phyloP scores from a whole-genome alignment of 164 flowering plant species.

The Echeveria elegans region DNA sequence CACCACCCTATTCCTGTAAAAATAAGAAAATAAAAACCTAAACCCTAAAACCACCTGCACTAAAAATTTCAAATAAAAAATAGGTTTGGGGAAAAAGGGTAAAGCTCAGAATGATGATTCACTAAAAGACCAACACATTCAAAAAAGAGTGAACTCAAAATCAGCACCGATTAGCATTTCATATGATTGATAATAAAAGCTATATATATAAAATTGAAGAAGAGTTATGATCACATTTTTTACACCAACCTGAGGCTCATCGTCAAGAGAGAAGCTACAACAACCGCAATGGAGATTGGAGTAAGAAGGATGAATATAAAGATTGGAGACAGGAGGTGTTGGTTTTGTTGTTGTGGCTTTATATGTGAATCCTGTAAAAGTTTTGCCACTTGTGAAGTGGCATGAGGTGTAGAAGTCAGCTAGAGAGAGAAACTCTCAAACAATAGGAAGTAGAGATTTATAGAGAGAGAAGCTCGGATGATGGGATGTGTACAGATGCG shows the following conservation, averaged over 20 bases:
- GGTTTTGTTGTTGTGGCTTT: no score
- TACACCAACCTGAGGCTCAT: neutral
- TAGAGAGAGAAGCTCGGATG: no score
- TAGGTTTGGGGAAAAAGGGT: neutral
- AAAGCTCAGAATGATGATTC: neutral
- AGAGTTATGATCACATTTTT: neutral
- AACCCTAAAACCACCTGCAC: neutral
- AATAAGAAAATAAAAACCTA: no score
- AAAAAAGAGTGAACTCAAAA: neutral
- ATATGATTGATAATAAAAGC: neutral
- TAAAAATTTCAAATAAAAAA: no score
- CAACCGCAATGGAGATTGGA: neutral
- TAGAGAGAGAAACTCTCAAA: neutral
- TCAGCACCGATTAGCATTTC: neutral
- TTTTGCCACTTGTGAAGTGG: neutral
- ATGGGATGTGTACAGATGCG: no score
- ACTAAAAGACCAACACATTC: neutral
- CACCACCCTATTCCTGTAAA: neutral
- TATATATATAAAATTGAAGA: neutral
- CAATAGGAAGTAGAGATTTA: no score
- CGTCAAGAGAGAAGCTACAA: neutral
- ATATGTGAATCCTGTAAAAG: neutral
- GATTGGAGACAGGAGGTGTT: neutral
- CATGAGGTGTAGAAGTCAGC: neutral
- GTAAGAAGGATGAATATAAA: neutral